phyloP scores from a whole-genome alignment of 495 filamentous ascomycete species.

The Jackrogersella multiformis region DNA sequence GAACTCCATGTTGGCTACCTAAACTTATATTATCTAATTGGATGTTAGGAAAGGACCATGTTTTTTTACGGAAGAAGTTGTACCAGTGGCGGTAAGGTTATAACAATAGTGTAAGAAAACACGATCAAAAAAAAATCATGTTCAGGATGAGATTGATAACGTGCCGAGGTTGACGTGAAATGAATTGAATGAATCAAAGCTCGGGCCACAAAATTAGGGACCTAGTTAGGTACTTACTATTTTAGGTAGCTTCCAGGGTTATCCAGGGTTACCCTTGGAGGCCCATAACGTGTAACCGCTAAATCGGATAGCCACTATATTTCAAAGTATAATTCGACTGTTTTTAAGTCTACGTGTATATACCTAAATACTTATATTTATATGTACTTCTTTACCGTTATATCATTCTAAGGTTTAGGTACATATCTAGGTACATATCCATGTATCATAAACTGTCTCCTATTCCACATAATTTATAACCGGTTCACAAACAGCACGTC shows the following conservation, averaged over 20 bases:
- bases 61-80: not conserved
- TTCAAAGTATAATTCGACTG: no score
- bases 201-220: slow-evolving; percentile 21
- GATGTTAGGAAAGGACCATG: slow-evolving; percentile 4
- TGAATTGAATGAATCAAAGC: slow-evolving; percentile 8
- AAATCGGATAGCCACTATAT: not conserved
- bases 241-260: slow-evolving; percentile 1
- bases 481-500: no score
- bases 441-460: slow-evolving; percentile 1
- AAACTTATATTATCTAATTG: not conserved
- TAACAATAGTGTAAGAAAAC: not conserved
- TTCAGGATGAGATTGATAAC: slow-evolving; percentile 8
- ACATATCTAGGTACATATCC: no score
- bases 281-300: not conserved
- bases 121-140: slow-evolving; percentile 15
- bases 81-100: not conserved
- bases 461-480: not conserved
- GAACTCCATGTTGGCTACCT: slow-evolving; percentile 54
- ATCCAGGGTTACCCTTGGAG: no score
- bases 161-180: slow-evolving; percentile 35
- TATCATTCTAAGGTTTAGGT: no score
- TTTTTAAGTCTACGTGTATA: no score
- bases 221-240: not conserved
- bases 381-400: not conserved
- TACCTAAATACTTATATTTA: no score